Evolutionary conservation across 2,329 filamentous ascomycete species (phyloP).

Genomic region (Colletotrichum graminicola): DNA sequence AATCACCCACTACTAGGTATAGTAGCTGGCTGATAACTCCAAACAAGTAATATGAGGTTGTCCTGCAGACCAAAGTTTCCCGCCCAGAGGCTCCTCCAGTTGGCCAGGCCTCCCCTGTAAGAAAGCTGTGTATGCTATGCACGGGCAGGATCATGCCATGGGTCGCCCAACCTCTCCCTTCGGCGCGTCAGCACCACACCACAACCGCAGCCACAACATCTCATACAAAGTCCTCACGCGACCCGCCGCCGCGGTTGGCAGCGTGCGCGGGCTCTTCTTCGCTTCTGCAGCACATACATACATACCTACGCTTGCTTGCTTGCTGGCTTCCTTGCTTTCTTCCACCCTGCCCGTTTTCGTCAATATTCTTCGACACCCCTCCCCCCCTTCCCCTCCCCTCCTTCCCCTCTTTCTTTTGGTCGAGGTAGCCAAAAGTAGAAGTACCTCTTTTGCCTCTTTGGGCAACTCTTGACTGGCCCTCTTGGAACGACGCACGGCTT

Average conservation of each 20-base stretch:
- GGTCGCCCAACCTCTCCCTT: conserved; percentile 38
- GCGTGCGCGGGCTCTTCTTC: conserved; percentile 20
- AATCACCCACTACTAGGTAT: too few relatives aligned
- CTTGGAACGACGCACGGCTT: conserved; percentile 20
- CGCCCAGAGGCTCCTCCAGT: conserved; percentile 25
- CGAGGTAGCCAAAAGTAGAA: conserved; percentile 9
- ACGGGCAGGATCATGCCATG: conserved; percentile 37
- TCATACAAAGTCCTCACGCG: conserved; percentile 41
- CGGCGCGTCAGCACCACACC: conserved; percentile 42
- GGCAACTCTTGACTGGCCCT: conserved; percentile 17
- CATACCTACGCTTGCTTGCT: conserved; percentile 19
- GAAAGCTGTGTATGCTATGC: conserved; percentile 8
- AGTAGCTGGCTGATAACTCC: background rate
- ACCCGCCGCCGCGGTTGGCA: conserved; percentile 24
- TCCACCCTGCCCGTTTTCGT: background rate
- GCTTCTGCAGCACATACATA: conserved; percentile 16
- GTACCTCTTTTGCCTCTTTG: conserved; percentile 18
- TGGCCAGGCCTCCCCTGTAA: conserved; percentile 36
- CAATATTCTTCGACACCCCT: conserved; percentile 2
- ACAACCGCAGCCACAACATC: conserved; percentile 41
- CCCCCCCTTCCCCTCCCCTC: background rate
- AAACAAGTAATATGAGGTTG: conserved; percentile 31
- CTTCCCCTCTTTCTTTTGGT: conserved; percentile 8
- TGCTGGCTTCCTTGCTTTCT: background rate
- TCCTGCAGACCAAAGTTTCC: conserved; percentile 25